Percentiles rank a stretch among this genome's conserved stretches.
Conservation (phyloP, 2,329 filamentous ascomycete genomes). For the Alternaria sp. region DNA sequence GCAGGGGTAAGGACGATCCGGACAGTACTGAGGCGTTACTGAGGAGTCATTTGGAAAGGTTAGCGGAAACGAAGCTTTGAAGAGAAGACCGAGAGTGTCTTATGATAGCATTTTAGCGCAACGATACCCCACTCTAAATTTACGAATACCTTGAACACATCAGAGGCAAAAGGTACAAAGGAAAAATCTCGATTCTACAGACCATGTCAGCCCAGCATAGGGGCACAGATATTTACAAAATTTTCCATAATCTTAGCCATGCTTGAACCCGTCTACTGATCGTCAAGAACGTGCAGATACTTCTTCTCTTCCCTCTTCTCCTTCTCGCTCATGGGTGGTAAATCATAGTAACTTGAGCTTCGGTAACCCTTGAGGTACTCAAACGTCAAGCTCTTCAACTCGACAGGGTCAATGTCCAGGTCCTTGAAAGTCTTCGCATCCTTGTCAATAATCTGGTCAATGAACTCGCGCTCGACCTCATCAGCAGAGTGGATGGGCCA, state of each 20-base stretch:
- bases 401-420: constrained; percentile 85
- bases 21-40: constrained; percentile 53
- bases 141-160: neutral
- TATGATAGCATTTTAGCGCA: constrained; percentile 7
- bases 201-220: constrained; percentile 23
- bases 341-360: constrained; percentile 86
- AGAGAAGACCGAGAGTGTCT: neutral
- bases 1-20: constrained; percentile 54
- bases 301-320: constrained; percentile 96
- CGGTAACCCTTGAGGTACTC: constrained; percentile 95
- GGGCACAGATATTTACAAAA: constrained; percentile 41
- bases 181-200: constrained; percentile 37
- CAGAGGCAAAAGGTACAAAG: constrained; percentile 19
- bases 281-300: constrained; percentile 81
- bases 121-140: constrained; percentile 36
- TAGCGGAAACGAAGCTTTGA: constrained; percentile 9
- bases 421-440: constrained; percentile 96
- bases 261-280: constrained; percentile 40
- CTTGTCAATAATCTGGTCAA: constrained; percentile 90
- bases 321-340: constrained; percentile 92
- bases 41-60: constrained; percentile 46
- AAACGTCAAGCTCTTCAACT: constrained; percentile 86
- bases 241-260: constrained; percentile 14
- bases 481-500: constrained; percentile 86
- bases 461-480: constrained; percentile 88